Base-by-base conservation (phyloP, 805 yeast species). In the Cyberlindnera sargentensis region DNA sequence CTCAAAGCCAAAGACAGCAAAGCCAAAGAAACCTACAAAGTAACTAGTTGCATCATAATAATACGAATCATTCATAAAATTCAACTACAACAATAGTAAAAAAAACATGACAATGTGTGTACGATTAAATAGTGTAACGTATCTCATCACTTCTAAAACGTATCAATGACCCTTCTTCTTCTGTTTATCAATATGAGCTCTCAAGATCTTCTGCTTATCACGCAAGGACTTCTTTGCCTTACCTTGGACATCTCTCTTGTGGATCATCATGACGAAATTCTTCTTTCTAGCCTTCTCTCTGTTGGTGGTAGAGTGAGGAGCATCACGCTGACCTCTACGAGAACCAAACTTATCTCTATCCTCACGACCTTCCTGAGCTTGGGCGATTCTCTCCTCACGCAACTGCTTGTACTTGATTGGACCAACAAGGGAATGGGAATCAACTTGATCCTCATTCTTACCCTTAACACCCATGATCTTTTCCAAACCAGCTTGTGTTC, bases 261-360 rank as follows among this genome's bases (percentile, higher is more conserved):
- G 99, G 55, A 93, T 86, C 91, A 86, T 86, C 99, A 93, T 93
- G 62, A 93, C 91, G 61, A 89, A 93, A 68, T 93, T 93, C 96
- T 93, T 93, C 88, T 88, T 88, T 65, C 98, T 78, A 25, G 89
- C 95, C 78, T 93, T 93, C 67, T 95, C 97, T 66, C 80, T 80
- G 65, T 93, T 93, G 3, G 99, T 93, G 8, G 98, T 90, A 28
- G 95, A 86, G 61, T 84, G 97, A 15, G 76, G 72, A 43, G 75
- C 75, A 25, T 80, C 83, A 47, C 78, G 78, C 65, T 82, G 82
- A 58, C 95, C 95, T 69, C 79, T 85, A 62, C 82, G 78, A 20
- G 95, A 84, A 26, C 97, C 96, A 57, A 81, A 91, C 64, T 83
- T 84, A 44, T 85, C 95, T 61, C 97, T 78, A 46, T 81, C 99